Evolutionary conservation across 2,329 filamentous ascomycete species (phyloP), one percentile per base, ranked within the genome.

Genomic region (Sclerotinia sclerotiorum): DNA sequence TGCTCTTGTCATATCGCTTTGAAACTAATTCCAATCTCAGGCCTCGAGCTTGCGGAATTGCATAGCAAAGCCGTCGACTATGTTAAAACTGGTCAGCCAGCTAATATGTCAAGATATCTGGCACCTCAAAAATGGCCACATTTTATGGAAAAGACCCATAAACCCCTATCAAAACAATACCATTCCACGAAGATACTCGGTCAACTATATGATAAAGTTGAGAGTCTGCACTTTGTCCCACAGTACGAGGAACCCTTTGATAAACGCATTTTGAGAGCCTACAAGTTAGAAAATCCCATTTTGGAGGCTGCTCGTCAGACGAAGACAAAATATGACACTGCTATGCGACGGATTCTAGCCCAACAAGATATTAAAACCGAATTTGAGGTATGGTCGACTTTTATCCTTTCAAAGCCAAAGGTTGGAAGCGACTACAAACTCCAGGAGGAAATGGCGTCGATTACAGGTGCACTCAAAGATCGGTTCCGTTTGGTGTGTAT

Each of bases 21-120:
- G 3, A 62, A 42, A 56, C 72, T 73, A 58, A 74, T 44, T 39
- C 2, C n/a, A 29, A 32, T 42, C 4, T 46, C 4, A 88, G 86
- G 86, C 74, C 79, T 95, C 0, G 81, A 88, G 63, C 83, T 98
- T 5, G 93, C 94, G 3, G 81, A 85, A 11, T 81, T 98, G 3
- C 95, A 99, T 77, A 98, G 95, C 0, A 88, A 89, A 73, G 94
- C 95, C 0, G 95, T 99, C 0, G 95, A 99, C 78, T 99, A 95
- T 76, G 89, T 92, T 56, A 99, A 99, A 80, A 94, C 92, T 1
- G 95, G 95, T 0, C 84, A 90, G 13, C 86, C 91, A 0, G 94
- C 94, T 0, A 80, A 84, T 27, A 90, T 97, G 81, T 82, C 8
- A 79, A 81, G 51, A 67, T 80, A 83, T 0, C 81, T 95, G 5